phyloP scores from a whole-genome alignment of 163 green algal species.

The Smithsoniella earleae region DNA sequence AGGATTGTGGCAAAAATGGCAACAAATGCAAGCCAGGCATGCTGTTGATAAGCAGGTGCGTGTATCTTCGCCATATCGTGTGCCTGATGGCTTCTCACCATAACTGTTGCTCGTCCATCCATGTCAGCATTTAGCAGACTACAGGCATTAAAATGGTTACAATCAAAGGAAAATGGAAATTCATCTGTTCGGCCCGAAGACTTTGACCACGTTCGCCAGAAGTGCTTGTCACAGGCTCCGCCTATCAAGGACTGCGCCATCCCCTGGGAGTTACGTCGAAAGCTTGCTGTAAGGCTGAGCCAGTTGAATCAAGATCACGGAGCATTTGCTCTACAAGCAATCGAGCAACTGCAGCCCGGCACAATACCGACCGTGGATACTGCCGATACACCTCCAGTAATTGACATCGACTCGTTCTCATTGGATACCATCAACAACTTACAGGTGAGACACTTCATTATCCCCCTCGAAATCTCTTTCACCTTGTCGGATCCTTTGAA shows the following conservation, averaged over 20 bases:
- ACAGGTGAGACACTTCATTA: no score
- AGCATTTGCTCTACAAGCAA: background rate
- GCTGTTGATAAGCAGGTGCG: background rate
- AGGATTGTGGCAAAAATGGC: background rate
- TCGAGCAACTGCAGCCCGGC: conserved; percentile 22
- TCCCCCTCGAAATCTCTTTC: no score
- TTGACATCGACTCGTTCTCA: conserved; percentile 5
- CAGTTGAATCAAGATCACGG: background rate
- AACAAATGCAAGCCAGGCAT: background rate
- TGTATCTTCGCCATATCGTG: no score
- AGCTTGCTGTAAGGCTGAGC: background rate
- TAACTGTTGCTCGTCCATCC: no score
- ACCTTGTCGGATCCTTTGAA: no score
- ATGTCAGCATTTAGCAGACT: no score
- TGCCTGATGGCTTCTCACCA: no score
- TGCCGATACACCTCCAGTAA: background rate
- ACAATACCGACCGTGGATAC: background rate
- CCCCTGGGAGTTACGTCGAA: background rate
- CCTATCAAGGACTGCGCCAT: background rate
- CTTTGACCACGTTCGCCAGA: background rate
- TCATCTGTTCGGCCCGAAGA: background rate
- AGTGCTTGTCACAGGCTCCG: background rate
- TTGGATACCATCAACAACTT: conserved; percentile 12
- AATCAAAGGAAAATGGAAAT: background rate
- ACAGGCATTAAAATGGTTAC: conserved; percentile 23